Conservation (phyloP, 2,329 filamentous ascomycete genomes). For the Penicillium sclerotiorum region DNA sequence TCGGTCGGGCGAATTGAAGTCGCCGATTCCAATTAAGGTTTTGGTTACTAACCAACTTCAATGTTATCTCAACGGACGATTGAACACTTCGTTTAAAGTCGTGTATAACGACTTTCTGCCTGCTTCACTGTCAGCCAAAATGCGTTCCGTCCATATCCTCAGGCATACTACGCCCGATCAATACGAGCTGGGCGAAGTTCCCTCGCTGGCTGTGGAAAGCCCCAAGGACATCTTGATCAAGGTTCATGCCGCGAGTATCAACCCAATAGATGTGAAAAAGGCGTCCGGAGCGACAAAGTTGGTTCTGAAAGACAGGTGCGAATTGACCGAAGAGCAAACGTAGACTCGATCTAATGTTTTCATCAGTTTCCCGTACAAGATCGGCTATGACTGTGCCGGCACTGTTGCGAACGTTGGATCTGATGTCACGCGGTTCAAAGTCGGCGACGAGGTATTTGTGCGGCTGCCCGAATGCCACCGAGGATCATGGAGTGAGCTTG, state of each 20-base stretch:
- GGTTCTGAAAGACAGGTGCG: conserved; percentile 30
- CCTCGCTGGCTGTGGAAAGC: conserved; percentile 15
- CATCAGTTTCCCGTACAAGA: conserved; percentile 43
- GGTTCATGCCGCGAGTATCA: conserved; percentile 48
- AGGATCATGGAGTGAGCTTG: conserved; percentile 42
- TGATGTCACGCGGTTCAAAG: conserved; percentile 38
- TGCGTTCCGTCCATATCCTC: conserved; percentile 23
- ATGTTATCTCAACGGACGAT: too few relatives aligned
- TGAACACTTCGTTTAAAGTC: too few relatives aligned
- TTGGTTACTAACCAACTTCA: neutral
- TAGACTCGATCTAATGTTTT: too few relatives aligned
- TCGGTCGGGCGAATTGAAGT: conserved; percentile 10
- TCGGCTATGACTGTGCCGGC: conserved; percentile 48
- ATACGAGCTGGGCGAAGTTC: conserved; percentile 22
- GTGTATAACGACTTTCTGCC: too few relatives aligned
- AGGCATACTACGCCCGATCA: conserved; percentile 20
- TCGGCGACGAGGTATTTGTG: conserved; percentile 43
- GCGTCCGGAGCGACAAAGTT: conserved; percentile 39
- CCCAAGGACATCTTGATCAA: conserved; percentile 25
- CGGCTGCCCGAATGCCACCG: conserved; percentile 33
- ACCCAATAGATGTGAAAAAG: conserved; percentile 50
- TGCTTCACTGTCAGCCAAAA: conserved; percentile 3
- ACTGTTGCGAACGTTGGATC: conserved; percentile 39
- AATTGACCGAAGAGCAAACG: too few relatives aligned
- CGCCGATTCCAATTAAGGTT: conserved; percentile 4